These are phyloP conservation scores for Galerina marginata DNA, from an alignment of 768 basidiomycete species.

Conservation along the genomic window DNA sequence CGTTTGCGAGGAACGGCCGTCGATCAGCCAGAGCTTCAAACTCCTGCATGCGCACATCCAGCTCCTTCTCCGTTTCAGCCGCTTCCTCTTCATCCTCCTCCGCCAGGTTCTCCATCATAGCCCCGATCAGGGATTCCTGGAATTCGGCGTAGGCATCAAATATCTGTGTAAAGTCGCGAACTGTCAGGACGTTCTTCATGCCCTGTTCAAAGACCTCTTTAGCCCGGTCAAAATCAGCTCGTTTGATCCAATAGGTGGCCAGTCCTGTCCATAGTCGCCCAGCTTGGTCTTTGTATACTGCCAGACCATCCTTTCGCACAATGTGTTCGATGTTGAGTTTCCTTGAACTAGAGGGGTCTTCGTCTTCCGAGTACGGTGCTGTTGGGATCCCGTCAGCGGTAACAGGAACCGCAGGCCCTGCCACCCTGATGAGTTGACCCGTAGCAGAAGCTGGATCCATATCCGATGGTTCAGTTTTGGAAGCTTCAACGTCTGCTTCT, in stretches of 20 bases:
- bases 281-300: conserved; percentile 94
- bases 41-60: conserved; percentile 88
- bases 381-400: conserved; percentile 54
- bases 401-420: conserved; percentile 64
- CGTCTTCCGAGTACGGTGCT: conserved; percentile 75
- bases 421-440: conserved; percentile 74
- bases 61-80: conserved; percentile 78
- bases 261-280: conserved; percentile 95
- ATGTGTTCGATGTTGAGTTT: conserved; percentile 89
- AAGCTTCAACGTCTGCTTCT: conserved; percentile 48
- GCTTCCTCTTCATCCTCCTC: conserved; percentile 83
- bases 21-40: conserved; percentile 96
- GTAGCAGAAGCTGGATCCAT: conserved; percentile 52
- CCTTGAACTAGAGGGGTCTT: conserved; percentile 71
- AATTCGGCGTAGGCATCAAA: conserved; percentile 98
- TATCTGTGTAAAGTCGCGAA: conserved; percentile 97
- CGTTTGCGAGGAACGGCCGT: conserved; percentile 94
- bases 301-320: conserved; percentile 84
- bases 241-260: conserved; percentile 98
- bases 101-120: conserved; percentile 86
- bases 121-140: conserved; percentile 85
- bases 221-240: conserved; percentile 92
- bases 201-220: conserved; percentile 89
- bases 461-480: conserved; percentile 28
- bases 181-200: conserved; percentile 82